Evolutionary conservation across 164 flowering plant genomes (phyloP), one percentile per base, ranked within the genome.

Genomic region (Nymphaea thermarum): DNA sequence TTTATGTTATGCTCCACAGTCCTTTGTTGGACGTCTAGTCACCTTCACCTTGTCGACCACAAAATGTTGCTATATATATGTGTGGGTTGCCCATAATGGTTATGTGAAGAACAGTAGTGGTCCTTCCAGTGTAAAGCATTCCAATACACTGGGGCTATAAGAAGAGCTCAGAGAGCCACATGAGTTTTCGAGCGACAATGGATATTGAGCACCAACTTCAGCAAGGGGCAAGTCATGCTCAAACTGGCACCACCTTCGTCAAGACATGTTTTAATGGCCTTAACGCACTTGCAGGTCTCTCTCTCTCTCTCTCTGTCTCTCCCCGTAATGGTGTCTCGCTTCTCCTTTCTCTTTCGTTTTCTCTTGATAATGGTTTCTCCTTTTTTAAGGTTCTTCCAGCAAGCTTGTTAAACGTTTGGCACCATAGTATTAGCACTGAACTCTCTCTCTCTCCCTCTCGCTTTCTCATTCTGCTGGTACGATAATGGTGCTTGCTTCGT

Each of bases 261-360:
- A 42, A 41, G 42, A 42, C 43, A 4, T 63, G 65, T 4, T 63
- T 42, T 42, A 18, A 18, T 63, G 63, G 63, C 6, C 17, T 60
- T 15, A 60, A 60, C 3, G 63, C 65, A 10, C 65, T 63, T 12
- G 5, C 53, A 45, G 53, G 53, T 63, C 42, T 12, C 7, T 63
- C 65, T 36, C 65, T 36, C 65, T 63, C 65, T 36, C 41, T 17
- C 65, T 63, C 65, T 36, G 4, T 63, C 65, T 36, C 41, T 17
- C 65, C 4, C 65, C 5, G 2, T 17, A 10, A 42, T 36, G 5
- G 18, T 61, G 53, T 63, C 42, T 12, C 7, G n/a, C 5, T 36
- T 42, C 12, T 42, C 25, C 65, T 36, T 11, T 17, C 65, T 63
- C 36, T 25, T 25, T 25, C 36, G 36, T 0, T 25, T 25, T 25